Percentiles rank a stretch among this genome's conserved stretches.
phyloP scores from a whole-genome alignment of 2,329 filamentous ascomycete genomes.

The Pyrenochaeta sp. region DNA sequence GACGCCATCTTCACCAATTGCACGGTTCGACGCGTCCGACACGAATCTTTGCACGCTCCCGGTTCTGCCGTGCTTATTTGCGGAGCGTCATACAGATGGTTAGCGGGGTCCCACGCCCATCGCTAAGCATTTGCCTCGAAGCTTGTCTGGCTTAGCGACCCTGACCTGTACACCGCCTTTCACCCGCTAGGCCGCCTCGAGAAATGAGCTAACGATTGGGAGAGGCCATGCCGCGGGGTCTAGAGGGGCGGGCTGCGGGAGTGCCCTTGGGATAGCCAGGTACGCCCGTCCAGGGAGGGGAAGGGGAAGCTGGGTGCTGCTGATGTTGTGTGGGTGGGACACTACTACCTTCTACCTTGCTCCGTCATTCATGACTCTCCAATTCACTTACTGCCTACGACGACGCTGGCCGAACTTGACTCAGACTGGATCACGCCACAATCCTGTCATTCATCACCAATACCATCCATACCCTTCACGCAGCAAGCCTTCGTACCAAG shows the following conservation, averaged over 20 bases:
- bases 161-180: conserved; percentile 13
- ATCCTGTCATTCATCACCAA: no score
- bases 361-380: no score
- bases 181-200: not conserved
- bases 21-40: not conserved
- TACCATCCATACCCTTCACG: not conserved
- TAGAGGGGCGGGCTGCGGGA: not conserved
- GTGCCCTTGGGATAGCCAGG: not conserved
- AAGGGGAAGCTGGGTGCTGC: no score
- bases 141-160: conserved; percentile 24
- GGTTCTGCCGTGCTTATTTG: conserved; percentile 14
- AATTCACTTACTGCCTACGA: no score
- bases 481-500: not conserved
- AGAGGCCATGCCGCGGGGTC: not conserved
- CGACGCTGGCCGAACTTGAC: no score
- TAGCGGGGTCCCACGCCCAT: conserved; percentile 6
- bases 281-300: not conserved
- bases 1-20: not conserved
- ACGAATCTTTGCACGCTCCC: not conserved
- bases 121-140: conserved; percentile 29
- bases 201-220: conserved; percentile 5
- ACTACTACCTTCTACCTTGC: no score
- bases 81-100: conserved; percentile 12
- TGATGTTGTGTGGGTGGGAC: no score
- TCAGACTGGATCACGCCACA: not conserved